A percentile compares a stretch with the other conserved stretches of the same genome.
These are phyloP conservation scores for Pseudogymnoascus sp. DNA, from an alignment of 2,329 filamentous ascomycete species.

Conservation along the genomic window DNA sequence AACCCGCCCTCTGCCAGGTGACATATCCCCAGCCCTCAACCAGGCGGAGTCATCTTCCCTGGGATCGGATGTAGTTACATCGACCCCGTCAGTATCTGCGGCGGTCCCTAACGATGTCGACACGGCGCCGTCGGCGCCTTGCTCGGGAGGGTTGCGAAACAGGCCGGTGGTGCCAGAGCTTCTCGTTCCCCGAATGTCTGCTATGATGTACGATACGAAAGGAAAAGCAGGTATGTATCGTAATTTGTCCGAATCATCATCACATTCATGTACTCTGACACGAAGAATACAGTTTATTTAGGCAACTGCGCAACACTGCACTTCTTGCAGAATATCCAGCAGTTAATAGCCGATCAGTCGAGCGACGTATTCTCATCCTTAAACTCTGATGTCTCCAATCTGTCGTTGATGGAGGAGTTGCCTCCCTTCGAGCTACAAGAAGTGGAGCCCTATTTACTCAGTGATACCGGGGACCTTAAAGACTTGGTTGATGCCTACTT, in stretches of 20 bases:
- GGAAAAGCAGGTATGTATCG: conserved; percentile 7
- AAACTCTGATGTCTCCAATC: background rate
- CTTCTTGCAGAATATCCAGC: conserved; percentile 14
- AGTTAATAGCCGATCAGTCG: conserved; percentile 10
- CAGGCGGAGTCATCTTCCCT: background rate
- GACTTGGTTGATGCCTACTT: conserved; percentile 10
- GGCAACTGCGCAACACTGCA: conserved; percentile 16
- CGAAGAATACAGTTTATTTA: conserved; percentile 14
- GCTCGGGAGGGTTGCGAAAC: background rate
- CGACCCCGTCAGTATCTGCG: background rate
- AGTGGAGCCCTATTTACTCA: conserved; percentile 15
- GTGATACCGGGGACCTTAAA: conserved; percentile 9
- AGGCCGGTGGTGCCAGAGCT: background rate
- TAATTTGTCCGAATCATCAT: background rate
- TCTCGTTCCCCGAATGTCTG: background rate
- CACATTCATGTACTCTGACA: background rate
- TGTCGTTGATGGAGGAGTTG: conserved; percentile 1
- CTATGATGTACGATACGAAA: background rate
- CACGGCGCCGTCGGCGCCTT: background rate
- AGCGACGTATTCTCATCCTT: conserved; percentile 10
- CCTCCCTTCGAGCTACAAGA: conserved; percentile 11
- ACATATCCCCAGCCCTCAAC: background rate
- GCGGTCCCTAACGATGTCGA: background rate
- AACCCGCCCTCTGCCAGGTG: background rate
- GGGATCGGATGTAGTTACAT: background rate